Base-by-base conservation (phyloP, 768 basidiomycete genomes). In the Lactifluus subvellereus region DNA sequence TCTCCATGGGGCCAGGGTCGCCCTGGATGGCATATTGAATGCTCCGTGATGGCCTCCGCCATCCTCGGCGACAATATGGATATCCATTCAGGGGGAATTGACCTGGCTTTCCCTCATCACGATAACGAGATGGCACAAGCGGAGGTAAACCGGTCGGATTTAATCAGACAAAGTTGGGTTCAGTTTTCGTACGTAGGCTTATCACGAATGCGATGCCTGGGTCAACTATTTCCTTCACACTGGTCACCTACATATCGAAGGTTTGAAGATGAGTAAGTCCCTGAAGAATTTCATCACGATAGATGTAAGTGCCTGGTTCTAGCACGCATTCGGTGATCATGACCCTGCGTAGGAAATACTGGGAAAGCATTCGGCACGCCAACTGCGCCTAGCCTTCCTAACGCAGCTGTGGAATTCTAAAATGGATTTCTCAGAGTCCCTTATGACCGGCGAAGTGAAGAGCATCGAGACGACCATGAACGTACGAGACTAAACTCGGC, bases 221-320 rank as follows among this genome's bases (percentile, higher is more conserved):
- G 95, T 98, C 68, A 98, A 97, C 72, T 99, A 98, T 74, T 99
- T 99, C 78, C 77, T 98, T 54, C 97, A 99, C 75, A 98, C 96
- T 0, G 97, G 97, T 11, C 97, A 99, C 77, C 78, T 99, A 38
- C 95, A 98, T 73, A 98, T 99, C 68, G 94, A 97, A 73, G 97
- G 97, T 9, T 78, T 97, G 62, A 99, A 99, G 76, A 99, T 99
- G 97, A 94, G 91, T 77, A 99, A 99, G 76, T 95, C 93, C 10
- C 76, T 99, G 66, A 99, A 99, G 75, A 99, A 99, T 72, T 99
- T 98, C 72, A 97, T 98, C 69, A 98, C 97, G 7, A 97, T 99
- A 61, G 87, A 91, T 69, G 90, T 91, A 70, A 73, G 87, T 70
- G 16, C 45, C 48, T 53, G 38, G 43, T 54, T 57, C 22, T 48